Evolutionary conservation across 805 yeast species (phyloP).

Genomic region (Vanderwaltozyma verrucispora): DNA sequence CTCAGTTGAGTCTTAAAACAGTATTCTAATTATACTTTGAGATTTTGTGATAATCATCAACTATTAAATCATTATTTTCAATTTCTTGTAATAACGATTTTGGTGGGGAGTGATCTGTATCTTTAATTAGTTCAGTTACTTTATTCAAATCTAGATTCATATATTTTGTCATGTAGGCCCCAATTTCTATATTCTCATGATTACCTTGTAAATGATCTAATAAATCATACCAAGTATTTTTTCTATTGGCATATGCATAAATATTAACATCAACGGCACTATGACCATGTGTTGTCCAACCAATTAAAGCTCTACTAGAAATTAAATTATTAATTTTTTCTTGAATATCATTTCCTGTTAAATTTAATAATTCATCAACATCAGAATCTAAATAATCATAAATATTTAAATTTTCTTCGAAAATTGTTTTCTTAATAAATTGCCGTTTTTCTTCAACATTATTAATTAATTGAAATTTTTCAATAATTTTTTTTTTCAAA

Average conservation of each 20-base stretch:
- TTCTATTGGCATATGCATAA: conserved; percentile 63
- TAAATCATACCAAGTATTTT: conserved; percentile 32
- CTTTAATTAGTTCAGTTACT: conserved; percentile 40
- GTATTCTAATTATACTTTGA: no score
- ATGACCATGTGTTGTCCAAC: conserved; percentile 97
- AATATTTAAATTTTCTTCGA: conserved; percentile 61
- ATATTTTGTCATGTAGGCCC: conserved; percentile 52
- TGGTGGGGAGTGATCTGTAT: conserved; percentile 39
- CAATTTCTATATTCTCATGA: conserved; percentile 81
- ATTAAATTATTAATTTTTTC: conserved; percentile 59
- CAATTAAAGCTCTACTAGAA: conserved; percentile 74
- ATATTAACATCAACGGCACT: conserved; percentile 93
- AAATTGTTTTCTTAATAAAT: conserved; percentile 43
- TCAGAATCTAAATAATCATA: conserved; percentile 47
- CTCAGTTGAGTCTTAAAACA: no score
- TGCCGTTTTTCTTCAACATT: conserved; percentile 11
- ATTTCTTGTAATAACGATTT: not conserved
- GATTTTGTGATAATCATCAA: not conserved
- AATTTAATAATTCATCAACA: conserved; percentile 32
- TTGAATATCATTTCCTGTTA: conserved; percentile 21
- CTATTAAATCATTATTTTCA: conserved; percentile 9
- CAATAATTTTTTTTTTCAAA: conserved; percentile 37
- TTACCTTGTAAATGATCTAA: conserved; percentile 55
- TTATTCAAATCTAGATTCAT: conserved; percentile 37
- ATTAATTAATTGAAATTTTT: not conserved